Base-by-base conservation (phyloP, 2,329 filamentous ascomycete species). In the Orbilia brochopaga region DNA sequence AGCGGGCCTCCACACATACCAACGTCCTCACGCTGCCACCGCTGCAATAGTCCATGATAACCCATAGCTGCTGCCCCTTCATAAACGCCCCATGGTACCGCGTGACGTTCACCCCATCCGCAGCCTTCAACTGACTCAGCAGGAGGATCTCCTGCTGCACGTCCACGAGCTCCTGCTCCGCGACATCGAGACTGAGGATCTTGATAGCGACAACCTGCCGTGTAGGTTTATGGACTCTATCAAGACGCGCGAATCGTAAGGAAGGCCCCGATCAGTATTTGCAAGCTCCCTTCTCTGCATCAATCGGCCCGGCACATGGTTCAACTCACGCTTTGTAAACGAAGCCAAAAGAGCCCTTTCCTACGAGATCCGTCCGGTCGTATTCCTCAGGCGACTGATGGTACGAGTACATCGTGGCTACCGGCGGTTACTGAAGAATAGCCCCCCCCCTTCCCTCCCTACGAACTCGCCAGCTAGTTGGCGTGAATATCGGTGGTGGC, bases 1-100 rank as follows among this genome's bases (percentile, higher is more conserved):
- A n/a, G n/a, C n/a, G n/a, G n/a, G n/a, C 78, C 73, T 82, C 81
- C 40, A 8, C 81, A 79, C 73, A 83, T 81, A 76, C 84, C 80
- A 85, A 84, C 73, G 84, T 92, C 74, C 85, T 88, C 78, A 95
- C 88, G 78, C 90, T 94, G 54, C 91, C 91, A 73, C 91, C 91
- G 4, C 89, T 90, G 76, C 90, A 92, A 79, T 92, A 92, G 80
- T 94, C 90, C 69, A 89, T 92, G 63, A 94, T 86, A 82, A 94
- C 90, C 91, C 91, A 95, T 81, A 95, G 88, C 70, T 90, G 86
- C 75, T 89, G 87, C 46, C 89, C 89, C 40, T 93, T 86, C 7
- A 89, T 87, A 19, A 92, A 83, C 2, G 90, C 90, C 75, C 92
- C 90, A 75, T 92, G 87, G 57, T 93, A 88, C 75, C 88, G 85